phyloP scores from a whole-genome alignment of 768 basidiomycete species.

The Lactifluus pinguis region DNA sequence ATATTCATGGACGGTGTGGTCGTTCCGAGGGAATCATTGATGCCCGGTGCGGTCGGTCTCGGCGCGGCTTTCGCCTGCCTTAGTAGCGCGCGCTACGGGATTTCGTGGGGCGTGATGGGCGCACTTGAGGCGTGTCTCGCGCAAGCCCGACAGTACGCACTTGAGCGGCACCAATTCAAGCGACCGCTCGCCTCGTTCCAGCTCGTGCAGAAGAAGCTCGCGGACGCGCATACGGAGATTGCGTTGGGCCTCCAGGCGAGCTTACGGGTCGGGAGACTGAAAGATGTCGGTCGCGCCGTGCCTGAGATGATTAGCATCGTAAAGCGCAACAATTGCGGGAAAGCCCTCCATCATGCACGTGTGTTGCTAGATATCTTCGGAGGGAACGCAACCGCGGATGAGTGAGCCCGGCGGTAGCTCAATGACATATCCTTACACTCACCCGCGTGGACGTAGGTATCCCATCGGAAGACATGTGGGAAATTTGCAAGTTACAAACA shows the following conservation, averaged over 20 bases:
- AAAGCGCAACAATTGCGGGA: constrained; percentile 94
- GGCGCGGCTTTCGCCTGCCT: constrained; percentile 86
- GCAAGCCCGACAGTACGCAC: constrained; percentile 70
- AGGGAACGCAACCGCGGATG: constrained; percentile 88
- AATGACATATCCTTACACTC: neutral
- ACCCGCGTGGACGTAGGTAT: constrained; percentile 42
- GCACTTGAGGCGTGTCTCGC: constrained; percentile 86
- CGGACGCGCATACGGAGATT: constrained; percentile 84
- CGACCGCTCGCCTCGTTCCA: constrained; percentile 91
- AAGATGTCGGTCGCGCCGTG: constrained; percentile 61
- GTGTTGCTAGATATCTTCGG: constrained; percentile 84
- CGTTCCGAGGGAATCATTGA: constrained; percentile 63
- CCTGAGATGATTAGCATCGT: constrained; percentile 94
- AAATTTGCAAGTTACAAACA: constrained; percentile 93
- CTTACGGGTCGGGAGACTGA: constrained; percentile 71
- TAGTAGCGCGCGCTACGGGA: constrained; percentile 81
- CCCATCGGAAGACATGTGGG: constrained; percentile 92
- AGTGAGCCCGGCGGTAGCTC: constrained; percentile 43
- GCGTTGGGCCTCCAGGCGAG: constrained; percentile 70
- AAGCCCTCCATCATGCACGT: constrained; percentile 78
- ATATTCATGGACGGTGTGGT: constrained; percentile 88
- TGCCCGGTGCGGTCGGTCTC: constrained; percentile 72
- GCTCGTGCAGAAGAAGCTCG: constrained; percentile 95
- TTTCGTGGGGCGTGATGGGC: constrained; percentile 95
- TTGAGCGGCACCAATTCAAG: constrained; percentile 85